Evolutionary conservation across 1,284 basidiomycete genomes (phyloP).

Genomic region (Termitomyces sp.): DNA sequence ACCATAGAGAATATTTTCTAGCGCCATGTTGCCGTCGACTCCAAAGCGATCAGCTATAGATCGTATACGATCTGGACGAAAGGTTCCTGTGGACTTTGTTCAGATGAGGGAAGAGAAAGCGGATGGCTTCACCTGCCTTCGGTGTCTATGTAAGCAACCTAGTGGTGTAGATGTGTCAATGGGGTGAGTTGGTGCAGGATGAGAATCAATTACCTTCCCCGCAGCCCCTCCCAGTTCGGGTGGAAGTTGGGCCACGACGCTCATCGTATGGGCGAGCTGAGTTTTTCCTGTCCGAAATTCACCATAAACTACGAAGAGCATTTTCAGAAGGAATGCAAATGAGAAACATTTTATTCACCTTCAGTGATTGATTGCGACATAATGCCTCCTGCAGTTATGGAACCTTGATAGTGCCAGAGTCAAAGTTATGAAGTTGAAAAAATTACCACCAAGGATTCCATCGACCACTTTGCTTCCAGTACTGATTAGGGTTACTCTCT

Average conservation of each 20-base stretch:
- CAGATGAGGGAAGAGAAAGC: background rate
- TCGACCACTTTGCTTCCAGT: slow-evolving; percentile 92
- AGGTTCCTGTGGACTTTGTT: slow-evolving; percentile 61
- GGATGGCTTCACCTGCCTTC: slow-evolving; percentile 50
- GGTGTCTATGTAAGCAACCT: slow-evolving; percentile 92
- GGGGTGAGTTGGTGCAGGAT: background rate
- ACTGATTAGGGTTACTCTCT: slow-evolving; percentile 73
- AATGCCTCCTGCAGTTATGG: slow-evolving; percentile 57
- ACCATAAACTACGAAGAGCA: slow-evolving; percentile 55
- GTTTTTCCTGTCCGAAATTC: slow-evolving; percentile 87
- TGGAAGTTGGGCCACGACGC: slow-evolving; percentile 83
- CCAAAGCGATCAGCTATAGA: slow-evolving; percentile 89
- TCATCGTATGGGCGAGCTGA: slow-evolving; percentile 89
- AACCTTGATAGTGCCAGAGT: background rate
- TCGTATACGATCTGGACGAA: slow-evolving; percentile 86
- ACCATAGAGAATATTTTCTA: slow-evolving; percentile 87
- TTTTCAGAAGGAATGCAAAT: background rate
- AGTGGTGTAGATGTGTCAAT: background rate
- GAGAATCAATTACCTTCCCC: slow-evolving; percentile 58
- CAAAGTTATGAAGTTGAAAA: slow-evolving; percentile 13
- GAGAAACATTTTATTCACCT: slow-evolving; percentile 40
- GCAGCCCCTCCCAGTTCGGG: slow-evolving; percentile 84
- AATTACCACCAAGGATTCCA: slow-evolving; percentile 73
- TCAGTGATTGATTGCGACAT: slow-evolving; percentile 90
- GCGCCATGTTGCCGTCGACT: slow-evolving; percentile 79